Conservation (phyloP, 176 grass and related monocot species). For the Areca catechu region DNA sequence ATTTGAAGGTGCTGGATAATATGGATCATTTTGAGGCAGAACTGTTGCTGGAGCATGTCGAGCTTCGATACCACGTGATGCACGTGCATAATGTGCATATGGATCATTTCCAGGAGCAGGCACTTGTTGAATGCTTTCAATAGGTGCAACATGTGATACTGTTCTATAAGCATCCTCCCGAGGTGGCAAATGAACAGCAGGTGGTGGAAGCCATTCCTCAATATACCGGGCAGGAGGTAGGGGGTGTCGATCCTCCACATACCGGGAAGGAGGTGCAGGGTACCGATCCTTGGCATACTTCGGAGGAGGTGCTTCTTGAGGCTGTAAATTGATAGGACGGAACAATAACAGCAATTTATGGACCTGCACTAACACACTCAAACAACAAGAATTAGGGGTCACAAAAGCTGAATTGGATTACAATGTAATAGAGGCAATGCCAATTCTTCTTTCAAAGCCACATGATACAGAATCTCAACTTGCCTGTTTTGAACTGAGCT, state of each 20-base stretch:
- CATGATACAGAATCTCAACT: conserved; percentile 7
- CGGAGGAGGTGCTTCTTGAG: background rate
- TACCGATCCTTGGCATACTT: background rate
- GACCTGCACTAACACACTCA: conserved; percentile 37
- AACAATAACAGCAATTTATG: conserved; percentile 40
- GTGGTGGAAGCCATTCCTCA: conserved; percentile 27
- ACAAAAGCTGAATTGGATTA: conserved; percentile 1
- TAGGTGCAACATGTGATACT: conserved; percentile 16
- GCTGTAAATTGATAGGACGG: background rate
- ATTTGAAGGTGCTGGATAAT: conserved; percentile 13
- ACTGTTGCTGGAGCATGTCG: conserved; percentile 5
- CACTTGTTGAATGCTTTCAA: conserved; percentile 24
- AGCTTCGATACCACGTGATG: background rate
- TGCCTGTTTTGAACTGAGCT: conserved; percentile 59
- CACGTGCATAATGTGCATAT: conserved; percentile 26
- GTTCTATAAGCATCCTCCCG: conserved; percentile 33
- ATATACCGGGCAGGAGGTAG: conserved; percentile 6
- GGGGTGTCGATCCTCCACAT: background rate
- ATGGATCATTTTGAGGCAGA: background rate
- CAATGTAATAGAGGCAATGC: background rate
- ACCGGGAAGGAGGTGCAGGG: background rate
- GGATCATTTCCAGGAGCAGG: conserved; percentile 19
- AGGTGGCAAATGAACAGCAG: conserved; percentile 23
- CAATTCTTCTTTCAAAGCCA: background rate
- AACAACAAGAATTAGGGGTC: conserved; percentile 1